Evolutionary conservation across 257 asterid genomes (phyloP).

Genomic region (Vinca minor): DNA sequence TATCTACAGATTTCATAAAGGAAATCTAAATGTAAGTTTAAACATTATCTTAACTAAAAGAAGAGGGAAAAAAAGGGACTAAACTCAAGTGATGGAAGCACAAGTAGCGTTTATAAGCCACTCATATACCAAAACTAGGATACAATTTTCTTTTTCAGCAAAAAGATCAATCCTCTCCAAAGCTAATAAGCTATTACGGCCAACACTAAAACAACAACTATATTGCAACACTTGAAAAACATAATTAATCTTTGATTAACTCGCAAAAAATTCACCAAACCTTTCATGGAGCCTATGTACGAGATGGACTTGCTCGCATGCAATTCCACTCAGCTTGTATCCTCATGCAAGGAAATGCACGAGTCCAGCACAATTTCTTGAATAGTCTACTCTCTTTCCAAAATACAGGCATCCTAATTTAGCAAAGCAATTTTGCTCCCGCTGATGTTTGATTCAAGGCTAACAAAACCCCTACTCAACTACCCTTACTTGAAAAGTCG

Average conservation of each 20-base stretch:
- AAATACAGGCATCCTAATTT: conserved; percentile 10
- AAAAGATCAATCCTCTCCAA: too few species aligned
- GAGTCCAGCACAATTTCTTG: neutral
- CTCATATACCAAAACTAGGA: neutral
- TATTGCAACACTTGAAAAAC: neutral
- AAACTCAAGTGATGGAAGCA: too few species aligned
- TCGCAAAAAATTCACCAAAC: conserved; percentile 1
- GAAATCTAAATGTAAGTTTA: neutral
- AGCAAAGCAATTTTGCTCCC: conserved; percentile 15
- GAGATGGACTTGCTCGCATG: neutral
- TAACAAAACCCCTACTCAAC: conserved; percentile 10
- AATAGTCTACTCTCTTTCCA: conserved; percentile 2
- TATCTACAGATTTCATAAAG: neutral
- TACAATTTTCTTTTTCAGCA: neutral
- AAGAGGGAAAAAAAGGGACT: too few species aligned
- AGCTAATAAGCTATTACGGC: too few species aligned
- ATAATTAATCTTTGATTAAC: neutral
- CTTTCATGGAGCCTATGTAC: conserved; percentile 1
- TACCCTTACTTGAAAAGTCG: conserved; percentile 70
- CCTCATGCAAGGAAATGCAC: neutral
- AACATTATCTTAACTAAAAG: neutral
- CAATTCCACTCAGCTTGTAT: neutral
- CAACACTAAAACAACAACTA: neutral
- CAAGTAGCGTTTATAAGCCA: neutral
- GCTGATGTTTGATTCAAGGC: conserved; percentile 15